Evolutionary conservation across 1,139 yeast genomes (phyloP).

Genomic region (Wickerhamiella infanticola): DNA sequence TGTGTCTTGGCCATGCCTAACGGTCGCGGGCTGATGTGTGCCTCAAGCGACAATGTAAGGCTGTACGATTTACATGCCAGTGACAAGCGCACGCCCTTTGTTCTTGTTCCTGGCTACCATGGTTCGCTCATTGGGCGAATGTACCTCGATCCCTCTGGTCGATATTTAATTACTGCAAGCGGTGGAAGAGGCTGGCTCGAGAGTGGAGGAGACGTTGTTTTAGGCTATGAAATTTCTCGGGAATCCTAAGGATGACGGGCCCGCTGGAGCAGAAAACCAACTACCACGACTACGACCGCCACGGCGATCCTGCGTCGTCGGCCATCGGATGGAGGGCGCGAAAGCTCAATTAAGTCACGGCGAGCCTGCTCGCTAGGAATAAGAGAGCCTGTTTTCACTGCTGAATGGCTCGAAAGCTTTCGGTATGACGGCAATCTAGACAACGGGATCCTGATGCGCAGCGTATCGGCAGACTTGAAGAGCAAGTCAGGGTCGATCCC

Average conservation of each 20-base stretch:
- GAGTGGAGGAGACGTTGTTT: constrained; percentile 53
- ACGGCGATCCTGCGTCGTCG: background rate
- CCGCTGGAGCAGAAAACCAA: background rate
- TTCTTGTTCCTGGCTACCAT: constrained; percentile 48
- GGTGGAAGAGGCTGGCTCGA: constrained; percentile 91
- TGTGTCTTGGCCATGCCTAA: constrained; percentile 72
- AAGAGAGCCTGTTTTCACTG: background rate
- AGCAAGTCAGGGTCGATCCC: constrained; percentile 1
- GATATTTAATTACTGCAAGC: constrained; percentile 79
- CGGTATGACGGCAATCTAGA: constrained; percentile 7
- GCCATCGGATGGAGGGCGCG: background rate
- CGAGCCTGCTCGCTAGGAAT: background rate
- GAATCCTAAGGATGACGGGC: background rate
- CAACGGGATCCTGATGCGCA: constrained; percentile 10
- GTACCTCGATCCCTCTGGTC: constrained; percentile 69
- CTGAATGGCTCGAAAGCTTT: background rate
- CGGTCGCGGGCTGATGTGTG: constrained; percentile 63
- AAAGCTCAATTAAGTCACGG: background rate
- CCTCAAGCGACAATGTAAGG: constrained; percentile 79
- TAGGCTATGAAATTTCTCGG: constrained; percentile 54
- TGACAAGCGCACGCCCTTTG: constrained; percentile 31
- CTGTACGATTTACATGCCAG: constrained; percentile 53
- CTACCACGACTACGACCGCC: background rate
- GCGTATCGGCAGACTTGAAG: constrained; percentile 4
- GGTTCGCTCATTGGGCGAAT: constrained; percentile 50